A percentile compares a stretch with the other conserved stretches of the same genome.
Conservation (phyloP, 805 yeast species). For the Ogataea nonfermentans region DNA sequence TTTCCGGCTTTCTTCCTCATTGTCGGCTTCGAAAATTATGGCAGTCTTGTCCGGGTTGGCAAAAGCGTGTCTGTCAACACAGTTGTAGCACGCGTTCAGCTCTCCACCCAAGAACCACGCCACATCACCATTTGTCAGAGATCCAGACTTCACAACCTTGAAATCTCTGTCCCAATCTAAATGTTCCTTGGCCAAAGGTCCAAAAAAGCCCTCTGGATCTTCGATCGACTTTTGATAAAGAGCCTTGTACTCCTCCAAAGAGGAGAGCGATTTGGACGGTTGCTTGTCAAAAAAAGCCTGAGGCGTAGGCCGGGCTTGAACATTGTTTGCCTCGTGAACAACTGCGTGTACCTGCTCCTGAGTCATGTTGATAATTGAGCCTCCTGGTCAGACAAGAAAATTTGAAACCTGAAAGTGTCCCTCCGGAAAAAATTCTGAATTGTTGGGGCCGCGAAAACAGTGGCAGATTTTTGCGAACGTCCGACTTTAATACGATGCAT, state of each 20-base stretch:
- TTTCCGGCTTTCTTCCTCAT: constrained; percentile 65
- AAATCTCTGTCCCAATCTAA: constrained; percentile 82
- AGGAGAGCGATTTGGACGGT: constrained; percentile 57
- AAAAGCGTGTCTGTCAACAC: constrained; percentile 94
- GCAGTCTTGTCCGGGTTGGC: constrained; percentile 82
- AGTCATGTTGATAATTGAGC: constrained; percentile 17
- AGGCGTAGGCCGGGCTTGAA: constrained; percentile 51
- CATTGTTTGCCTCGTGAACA: constrained; percentile 61
- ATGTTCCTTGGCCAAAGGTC: constrained; percentile 67
- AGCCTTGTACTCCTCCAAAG: constrained; percentile 64
- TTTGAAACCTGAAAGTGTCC: constrained; percentile 6
- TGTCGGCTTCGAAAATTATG: constrained; percentile 92
- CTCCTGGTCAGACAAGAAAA: constrained; percentile 6
- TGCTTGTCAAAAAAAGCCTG: constrained; percentile 53
- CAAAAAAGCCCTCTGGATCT: constrained; percentile 80
- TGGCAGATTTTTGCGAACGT: constrained; percentile 9
- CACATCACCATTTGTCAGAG: constrained; percentile 70
- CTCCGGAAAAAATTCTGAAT: constrained; percentile 12
- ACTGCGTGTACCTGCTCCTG: constrained; percentile 38
- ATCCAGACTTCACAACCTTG: constrained; percentile 59
- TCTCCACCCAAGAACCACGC: constrained; percentile 96
- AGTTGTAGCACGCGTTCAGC: constrained; percentile 88
- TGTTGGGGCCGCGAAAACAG: constrained; percentile 11
- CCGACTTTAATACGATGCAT: constrained; percentile 6
- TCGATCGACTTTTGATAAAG: constrained; percentile 73